Percentiles rank a stretch among this genome's conserved stretches.
These are phyloP conservation scores for Nemania diffusa DNA, from an alignment of 2,329 filamentous ascomycete species.

Conservation along the genomic window DNA sequence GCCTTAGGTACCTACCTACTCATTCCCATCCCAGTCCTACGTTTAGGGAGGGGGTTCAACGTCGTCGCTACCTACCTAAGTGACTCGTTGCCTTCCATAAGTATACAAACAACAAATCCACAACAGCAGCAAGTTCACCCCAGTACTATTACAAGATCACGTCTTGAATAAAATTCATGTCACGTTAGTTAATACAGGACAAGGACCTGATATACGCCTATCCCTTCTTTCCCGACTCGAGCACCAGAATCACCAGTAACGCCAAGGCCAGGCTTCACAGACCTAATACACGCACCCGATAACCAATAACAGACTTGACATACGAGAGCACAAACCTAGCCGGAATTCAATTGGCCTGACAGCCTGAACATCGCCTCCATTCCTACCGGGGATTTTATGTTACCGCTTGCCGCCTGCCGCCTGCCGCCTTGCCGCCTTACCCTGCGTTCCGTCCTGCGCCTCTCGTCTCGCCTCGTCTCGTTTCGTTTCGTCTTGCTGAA, in stretches of 20 bases:
- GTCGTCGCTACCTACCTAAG: background rate
- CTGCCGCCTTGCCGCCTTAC: slow-evolving; percentile 13
- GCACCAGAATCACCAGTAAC: background rate
- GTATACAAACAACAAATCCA: background rate
- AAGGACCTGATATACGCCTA: background rate
- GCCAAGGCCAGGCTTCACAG: slow-evolving; percentile 14
- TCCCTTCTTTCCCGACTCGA: background rate
- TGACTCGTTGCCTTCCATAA: too few relatives aligned
- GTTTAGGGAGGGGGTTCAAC: background rate
- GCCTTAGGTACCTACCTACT: too few relatives aligned
- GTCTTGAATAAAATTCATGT: background rate
- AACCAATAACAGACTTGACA: slow-evolving; percentile 22
- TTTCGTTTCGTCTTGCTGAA: background rate
- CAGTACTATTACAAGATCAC: background rate
- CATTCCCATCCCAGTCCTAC: too few relatives aligned
- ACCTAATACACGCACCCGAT: background rate
- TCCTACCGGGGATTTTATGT: slow-evolving; percentile 17
- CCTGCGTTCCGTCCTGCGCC: slow-evolving; percentile 7
- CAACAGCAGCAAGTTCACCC: background rate
- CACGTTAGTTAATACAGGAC: background rate
- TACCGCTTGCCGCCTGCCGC: slow-evolving; percentile 18
- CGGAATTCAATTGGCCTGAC: slow-evolving; percentile 32
- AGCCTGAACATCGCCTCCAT: slow-evolving; percentile 11
- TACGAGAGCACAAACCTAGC: slow-evolving; percentile 22
- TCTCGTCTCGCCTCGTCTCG: slow-evolving; percentile 11